A percentile compares a stretch with the other conserved stretches of the same genome.
These are phyloP conservation scores for Saussurea involucrata DNA, from an alignment of 129 eudicot species.

Conservation along the genomic window DNA sequence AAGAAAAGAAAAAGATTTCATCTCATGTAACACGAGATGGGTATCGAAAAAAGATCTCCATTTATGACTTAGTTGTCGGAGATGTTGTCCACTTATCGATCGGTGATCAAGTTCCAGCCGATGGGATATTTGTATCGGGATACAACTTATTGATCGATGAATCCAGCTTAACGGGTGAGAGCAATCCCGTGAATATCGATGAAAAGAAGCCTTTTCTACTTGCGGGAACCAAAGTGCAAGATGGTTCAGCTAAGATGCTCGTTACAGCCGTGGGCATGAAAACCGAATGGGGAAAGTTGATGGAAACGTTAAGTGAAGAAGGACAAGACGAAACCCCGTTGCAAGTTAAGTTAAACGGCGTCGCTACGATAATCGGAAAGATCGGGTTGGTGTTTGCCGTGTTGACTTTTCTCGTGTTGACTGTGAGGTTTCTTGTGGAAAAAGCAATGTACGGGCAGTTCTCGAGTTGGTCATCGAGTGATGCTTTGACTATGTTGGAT, in stretches of 20 bases:
- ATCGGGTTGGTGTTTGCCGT: constrained; percentile 70
- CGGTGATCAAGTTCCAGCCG: constrained; percentile 90
- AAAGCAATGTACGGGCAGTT: constrained; percentile 51
- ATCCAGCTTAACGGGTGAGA: constrained; percentile 86
- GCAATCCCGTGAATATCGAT: constrained; percentile 50
- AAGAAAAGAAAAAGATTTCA: constrained; percentile 75
- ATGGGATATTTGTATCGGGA: constrained; percentile 75
- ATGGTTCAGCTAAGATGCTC: constrained; percentile 87
- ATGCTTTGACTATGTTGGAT: constrained; percentile 65
- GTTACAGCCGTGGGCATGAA: constrained; percentile 90
- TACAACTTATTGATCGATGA: constrained; percentile 67
- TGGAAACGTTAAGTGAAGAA: constrained; percentile 72
- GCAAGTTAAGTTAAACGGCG: constrained; percentile 80
- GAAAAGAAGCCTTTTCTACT: constrained; percentile 67
- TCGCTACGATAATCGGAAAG: constrained; percentile 84
- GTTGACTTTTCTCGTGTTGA: constrained; percentile 58
- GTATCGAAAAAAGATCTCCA: constrained; percentile 52
- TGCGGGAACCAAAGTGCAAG: constrained; percentile 85
- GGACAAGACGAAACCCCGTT: constrained; percentile 87
- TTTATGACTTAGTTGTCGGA: constrained; percentile 84
- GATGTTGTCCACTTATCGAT: constrained; percentile 65
- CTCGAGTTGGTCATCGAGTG: constrained; percentile 59
- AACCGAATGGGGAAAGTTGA: constrained; percentile 92
- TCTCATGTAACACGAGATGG: constrained; percentile 72
- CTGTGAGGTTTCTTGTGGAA: constrained; percentile 56